Base-by-base conservation (phyloP, 1,139 yeast genomes). In the Suhomyces terraborum region DNA sequence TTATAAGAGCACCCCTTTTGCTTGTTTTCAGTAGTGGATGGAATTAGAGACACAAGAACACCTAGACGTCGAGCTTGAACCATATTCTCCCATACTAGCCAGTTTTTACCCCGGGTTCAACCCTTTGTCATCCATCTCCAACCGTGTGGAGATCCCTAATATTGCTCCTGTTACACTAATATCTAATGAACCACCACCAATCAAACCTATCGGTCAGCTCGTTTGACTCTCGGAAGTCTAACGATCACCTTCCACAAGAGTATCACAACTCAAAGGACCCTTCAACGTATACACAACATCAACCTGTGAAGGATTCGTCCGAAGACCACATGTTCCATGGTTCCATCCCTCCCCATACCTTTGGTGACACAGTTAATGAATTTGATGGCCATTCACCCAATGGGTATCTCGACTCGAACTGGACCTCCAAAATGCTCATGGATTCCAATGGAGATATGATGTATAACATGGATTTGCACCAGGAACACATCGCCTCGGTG, bases 341-440 rank as follows among this genome's bases (percentile, higher is more conserved):
- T 20, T 14, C 20, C 16, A 32, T 32, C 8, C 6, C 12, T 8
- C 18, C 21, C 30, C 34, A 28, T 20, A 34, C 19, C 21, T 18
- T 21, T 12, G 35, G 35, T 4, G 22, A 26, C 3, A 35, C 26
- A 22, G 20, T 36, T 23, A 37, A 37, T 32, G 55, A 47, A 24
- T 53, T 49, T 33, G 50, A 45, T 24, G 40, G 45, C 37, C 45
- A 47, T 22, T 62, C 75, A 2, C 72, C 74, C 6, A 52, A 55
- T 33, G 48, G 56, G 26, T 73, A 75, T 32, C 64, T 75, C n/a
- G 79, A 77, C 42, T 64, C 74, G 3, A 62, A 65, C 34, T 75
- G 79, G 70, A 65, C 75, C 2, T 56, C 67, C 27, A 60, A 65
- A 34, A 50, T 72, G 31, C 49, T 71, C 22, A 64, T 72, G 59